phyloP scores from a whole-genome alignment of 2,329 filamentous ascomycete species.

The Thelonectria rubi region DNA sequence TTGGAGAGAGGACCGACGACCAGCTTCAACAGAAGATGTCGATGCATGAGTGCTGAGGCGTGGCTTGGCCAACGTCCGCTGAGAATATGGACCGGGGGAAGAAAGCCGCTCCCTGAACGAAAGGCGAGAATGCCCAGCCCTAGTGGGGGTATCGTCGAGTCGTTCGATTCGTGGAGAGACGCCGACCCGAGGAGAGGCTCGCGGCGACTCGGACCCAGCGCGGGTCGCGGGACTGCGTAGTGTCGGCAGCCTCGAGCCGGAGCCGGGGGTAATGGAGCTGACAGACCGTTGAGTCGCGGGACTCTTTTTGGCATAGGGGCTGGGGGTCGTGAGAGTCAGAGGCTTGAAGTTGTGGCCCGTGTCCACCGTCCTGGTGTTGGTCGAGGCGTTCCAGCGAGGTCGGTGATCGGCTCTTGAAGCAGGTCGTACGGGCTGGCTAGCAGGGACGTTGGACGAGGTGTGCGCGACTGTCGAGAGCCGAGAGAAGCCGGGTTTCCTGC shows the following conservation, averaged over 20 bases:
- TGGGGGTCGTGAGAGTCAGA: constrained; percentile 66
- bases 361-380: constrained; percentile 70
- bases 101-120: constrained; percentile 64
- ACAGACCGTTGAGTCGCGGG: constrained; percentile 52
- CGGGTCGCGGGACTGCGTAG: constrained; percentile 59
- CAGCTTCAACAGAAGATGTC: constrained; percentile 51
- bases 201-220: constrained; percentile 58
- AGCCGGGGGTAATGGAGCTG: constrained; percentile 55
- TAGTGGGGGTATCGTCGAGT: constrained; percentile 56
- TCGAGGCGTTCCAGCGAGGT: constrained; percentile 77
- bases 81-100: constrained; percentile 59
- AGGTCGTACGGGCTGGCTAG: constrained; percentile 53
- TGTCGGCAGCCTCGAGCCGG: constrained; percentile 59
- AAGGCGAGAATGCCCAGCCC: constrained; percentile 54
- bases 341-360: constrained; percentile 76
- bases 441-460: constrained; percentile 57
- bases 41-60: constrained; percentile 56
- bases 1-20: constrained; percentile 64
- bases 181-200: constrained; percentile 29
- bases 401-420: constrained; percentile 61
- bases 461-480: constrained; percentile 58
- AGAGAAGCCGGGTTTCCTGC: constrained; percentile 54
- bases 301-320: constrained; percentile 61
- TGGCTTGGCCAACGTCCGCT: constrained; percentile 56
- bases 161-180: not conserved